Percentiles rank a stretch among this genome's conserved stretches.
Evolutionary conservation across 2,329 filamentous ascomycete genomes (phyloP).

Genomic region (Stachybotrys echinatus): DNA sequence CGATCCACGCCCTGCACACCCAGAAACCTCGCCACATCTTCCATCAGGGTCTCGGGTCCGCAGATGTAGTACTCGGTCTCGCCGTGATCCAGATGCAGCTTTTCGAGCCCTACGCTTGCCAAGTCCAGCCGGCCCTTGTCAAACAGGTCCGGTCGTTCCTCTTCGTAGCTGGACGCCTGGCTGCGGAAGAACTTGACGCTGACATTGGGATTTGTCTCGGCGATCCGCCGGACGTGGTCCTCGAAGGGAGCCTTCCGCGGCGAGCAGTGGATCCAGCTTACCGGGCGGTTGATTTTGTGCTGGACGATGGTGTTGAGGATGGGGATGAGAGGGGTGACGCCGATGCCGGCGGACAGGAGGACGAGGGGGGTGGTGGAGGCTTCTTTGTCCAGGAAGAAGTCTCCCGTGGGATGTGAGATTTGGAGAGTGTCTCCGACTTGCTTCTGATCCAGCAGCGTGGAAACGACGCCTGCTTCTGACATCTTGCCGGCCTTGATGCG

Average conservation of each 20-base stretch:
- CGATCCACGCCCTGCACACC: slow-evolving; percentile 31
- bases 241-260: slow-evolving; percentile 48
- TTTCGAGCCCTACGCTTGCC: slow-evolving; percentile 33
- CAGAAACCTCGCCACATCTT: slow-evolving; percentile 41
- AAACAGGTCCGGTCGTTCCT: slow-evolving; percentile 16
- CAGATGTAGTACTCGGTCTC: slow-evolving; percentile 50
- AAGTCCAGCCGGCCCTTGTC: slow-evolving; percentile 35
- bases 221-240: slow-evolving; percentile 41
- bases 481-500: not conserved
- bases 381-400: slow-evolving; percentile 1
- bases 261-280: slow-evolving; percentile 57
- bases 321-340: slow-evolving; percentile 53
- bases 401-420: slow-evolving; percentile 56
- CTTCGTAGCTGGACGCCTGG: slow-evolving; percentile 38
- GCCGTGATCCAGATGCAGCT: slow-evolving; percentile 39
- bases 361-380: slow-evolving; percentile 43
- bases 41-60: slow-evolving; percentile 50
- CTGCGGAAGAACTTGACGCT: slow-evolving; percentile 45
- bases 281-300: slow-evolving; percentile 36
- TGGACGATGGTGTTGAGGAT: slow-evolving; percentile 52
- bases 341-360: slow-evolving; percentile 57
- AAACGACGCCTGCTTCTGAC: slow-evolving; percentile 49
- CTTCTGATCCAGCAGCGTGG: slow-evolving; percentile 55
- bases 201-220: slow-evolving; percentile 28
- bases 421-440: slow-evolving; percentile 53